Evolutionary conservation across 2,329 filamentous ascomycete genomes (phyloP).

Genomic region (Xylariaceae sp.): DNA sequence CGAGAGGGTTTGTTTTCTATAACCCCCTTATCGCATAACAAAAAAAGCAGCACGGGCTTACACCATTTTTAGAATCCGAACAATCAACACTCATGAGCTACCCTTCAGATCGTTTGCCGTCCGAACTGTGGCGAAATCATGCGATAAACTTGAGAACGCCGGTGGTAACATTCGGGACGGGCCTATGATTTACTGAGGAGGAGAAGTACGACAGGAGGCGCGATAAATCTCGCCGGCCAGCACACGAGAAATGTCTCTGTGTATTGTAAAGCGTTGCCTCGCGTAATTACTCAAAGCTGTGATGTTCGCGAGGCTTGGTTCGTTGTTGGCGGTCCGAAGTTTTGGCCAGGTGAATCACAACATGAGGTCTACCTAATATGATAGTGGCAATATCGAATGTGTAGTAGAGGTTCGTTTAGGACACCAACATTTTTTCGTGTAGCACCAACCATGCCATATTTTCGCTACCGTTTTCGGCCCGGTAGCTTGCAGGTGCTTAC

Average conservation of each 20-base stretch:
- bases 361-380: background rate
- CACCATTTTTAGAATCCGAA: background rate
- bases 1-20: background rate
- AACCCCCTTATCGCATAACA: background rate
- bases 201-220: conserved; percentile 11
- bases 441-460: conserved; percentile 17
- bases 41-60: background rate
- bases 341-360: conserved; percentile 5
- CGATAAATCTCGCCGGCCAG: conserved; percentile 1
- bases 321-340: conserved; percentile 6
- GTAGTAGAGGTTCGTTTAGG: background rate
- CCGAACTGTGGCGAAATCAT: background rate
- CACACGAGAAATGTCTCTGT: conserved; percentile 10
- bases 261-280: conserved; percentile 7
- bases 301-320: conserved; percentile 5
- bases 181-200: conserved; percentile 5
- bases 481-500: conserved; percentile 19
- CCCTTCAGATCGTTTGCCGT: background rate
- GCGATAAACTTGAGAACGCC: background rate
- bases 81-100: background rate
- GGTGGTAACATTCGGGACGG: background rate
- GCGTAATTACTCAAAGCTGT: conserved; percentile 4
- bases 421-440: conserved; percentile 8
- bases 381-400: conserved; percentile 9
- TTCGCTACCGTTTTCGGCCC: conserved; percentile 1